phyloP scores from a whole-genome alignment of 495 filamentous ascomycete species.

The Halenospora varia region DNA sequence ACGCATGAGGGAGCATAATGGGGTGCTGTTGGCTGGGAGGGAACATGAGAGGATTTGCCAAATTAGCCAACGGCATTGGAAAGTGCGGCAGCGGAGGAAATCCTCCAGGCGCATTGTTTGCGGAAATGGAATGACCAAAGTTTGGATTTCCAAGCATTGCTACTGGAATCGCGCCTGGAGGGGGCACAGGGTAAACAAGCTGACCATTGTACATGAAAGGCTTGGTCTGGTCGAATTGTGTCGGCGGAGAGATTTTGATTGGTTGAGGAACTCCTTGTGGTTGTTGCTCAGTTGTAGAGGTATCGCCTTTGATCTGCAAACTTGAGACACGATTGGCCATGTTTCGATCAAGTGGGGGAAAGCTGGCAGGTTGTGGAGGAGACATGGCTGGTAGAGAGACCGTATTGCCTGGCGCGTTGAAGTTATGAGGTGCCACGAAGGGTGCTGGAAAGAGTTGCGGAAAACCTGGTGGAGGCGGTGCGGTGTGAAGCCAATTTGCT shows the following conservation, averaged over 20 bases:
- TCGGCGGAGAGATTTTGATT: conserved; percentile 39
- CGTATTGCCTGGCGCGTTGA: conserved; percentile 1
- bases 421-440: conserved; percentile 8
- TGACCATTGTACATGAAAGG: conserved; percentile 47
- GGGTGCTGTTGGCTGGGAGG: conserved; percentile 14
- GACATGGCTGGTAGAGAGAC: conserved; percentile 13
- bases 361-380: conserved; percentile 21
- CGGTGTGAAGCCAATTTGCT: conserved; percentile 4
- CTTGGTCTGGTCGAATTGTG: conserved; percentile 39
- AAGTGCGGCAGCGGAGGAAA: conserved; percentile 10
- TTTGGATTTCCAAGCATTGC: conserved; percentile 18
- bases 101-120: not conserved
- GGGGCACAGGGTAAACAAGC: conserved; percentile 38
- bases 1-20: conserved; percentile 3
- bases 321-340: not conserved
- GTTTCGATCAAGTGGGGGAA: conserved; percentile 20
- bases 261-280: conserved; percentile 20
- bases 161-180: conserved; percentile 10
- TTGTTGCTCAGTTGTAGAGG: conserved; percentile 27
- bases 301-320: conserved; percentile 19
- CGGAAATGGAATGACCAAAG: conserved; percentile 6
- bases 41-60: conserved; percentile 23
- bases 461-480: conserved; percentile 1
- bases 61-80: conserved; percentile 20
- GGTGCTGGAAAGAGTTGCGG: conserved; percentile 2